phyloP scores from a whole-genome alignment of 495 filamentous ascomycete genomes.

The Penicillium mononematosum region DNA sequence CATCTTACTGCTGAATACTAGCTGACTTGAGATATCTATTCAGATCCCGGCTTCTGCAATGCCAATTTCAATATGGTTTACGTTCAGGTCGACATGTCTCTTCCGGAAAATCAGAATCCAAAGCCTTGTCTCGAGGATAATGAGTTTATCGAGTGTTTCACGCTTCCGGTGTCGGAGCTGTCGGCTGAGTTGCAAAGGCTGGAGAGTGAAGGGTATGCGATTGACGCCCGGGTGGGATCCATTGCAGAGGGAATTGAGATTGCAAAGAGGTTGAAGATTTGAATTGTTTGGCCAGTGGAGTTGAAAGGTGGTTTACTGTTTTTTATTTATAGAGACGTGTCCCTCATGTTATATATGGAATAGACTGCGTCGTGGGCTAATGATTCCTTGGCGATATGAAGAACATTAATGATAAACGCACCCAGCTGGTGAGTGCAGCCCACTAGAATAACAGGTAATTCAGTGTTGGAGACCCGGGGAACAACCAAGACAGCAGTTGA shows the following conservation, averaged over 20 bases:
- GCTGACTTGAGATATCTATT: neutral
- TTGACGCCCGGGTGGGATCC: conserved; percentile 81
- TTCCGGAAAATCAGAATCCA: conserved; percentile 67
- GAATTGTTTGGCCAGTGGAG: neutral
- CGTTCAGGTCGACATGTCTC: conserved; percentile 71
- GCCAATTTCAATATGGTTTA: conserved; percentile 85
- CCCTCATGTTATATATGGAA: neutral
- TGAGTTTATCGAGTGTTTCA: conserved; percentile 88
- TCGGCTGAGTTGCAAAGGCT: conserved; percentile 66
- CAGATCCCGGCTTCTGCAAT: conserved; percentile 79
- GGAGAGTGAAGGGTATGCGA: conserved; percentile 74
- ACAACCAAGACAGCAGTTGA: neutral
- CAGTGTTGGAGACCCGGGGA: neutral
- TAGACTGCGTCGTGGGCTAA: neutral
- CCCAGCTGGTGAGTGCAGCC: neutral
- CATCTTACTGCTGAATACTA: neutral
- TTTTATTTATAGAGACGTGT: neutral
- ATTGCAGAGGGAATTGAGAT: conserved; percentile 85
- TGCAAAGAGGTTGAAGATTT: conserved; percentile 60
- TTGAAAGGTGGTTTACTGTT: neutral
- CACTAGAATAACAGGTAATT: neutral
- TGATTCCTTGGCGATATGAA: neutral
- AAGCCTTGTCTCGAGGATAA: conserved; percentile 79
- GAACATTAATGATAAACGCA: neutral
- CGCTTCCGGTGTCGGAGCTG: conserved; percentile 61